These are phyloP conservation scores for Thalassiosira hispida DNA, from an alignment of 352 stramenopile species.

Conservation along the genomic window DNA sequence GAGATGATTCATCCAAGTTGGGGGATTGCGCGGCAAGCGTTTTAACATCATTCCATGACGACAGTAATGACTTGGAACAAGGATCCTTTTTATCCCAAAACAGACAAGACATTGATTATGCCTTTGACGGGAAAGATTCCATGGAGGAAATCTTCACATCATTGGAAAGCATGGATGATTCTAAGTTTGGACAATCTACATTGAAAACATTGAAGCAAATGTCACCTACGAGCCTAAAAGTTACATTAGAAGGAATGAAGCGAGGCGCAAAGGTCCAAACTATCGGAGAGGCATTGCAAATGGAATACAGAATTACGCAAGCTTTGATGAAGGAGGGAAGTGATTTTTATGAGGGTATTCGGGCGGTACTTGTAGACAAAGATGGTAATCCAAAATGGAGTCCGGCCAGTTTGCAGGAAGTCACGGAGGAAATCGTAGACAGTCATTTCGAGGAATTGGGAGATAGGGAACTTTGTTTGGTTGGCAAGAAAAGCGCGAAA, in stretches of 20 bases:
- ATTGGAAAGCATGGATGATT: constrained; percentile 57
- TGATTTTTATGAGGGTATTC: constrained; percentile 97
- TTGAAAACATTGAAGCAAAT: constrained; percentile 88
- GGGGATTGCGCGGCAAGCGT: constrained; percentile 48
- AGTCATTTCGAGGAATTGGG: constrained; percentile 66
- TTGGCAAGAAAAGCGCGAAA: constrained; percentile 33
- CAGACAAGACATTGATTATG: constrained; percentile 89
- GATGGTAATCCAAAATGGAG: constrained; percentile 92
- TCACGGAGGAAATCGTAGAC: constrained; percentile 63
- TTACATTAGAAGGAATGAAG: constrained; percentile 93
- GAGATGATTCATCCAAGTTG: constrained; percentile 1
- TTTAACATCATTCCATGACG: constrained; percentile 73
- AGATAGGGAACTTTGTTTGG: constrained; percentile 56
- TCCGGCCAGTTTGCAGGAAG: constrained; percentile 56
- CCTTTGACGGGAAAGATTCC: constrained; percentile 86
- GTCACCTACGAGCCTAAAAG: constrained; percentile 93
- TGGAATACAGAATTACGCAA: constrained; percentile 90
- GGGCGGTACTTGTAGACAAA: constrained; percentile 95
- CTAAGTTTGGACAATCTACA: constrained; percentile 86
- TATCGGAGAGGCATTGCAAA: constrained; percentile 91
- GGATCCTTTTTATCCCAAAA: constrained; percentile 85
- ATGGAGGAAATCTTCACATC: constrained; percentile 82
- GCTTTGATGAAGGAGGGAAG: constrained; percentile 67
- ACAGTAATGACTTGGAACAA: constrained; percentile 44
- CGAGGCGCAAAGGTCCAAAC: constrained; percentile 83